phyloP scores from a whole-genome alignment of 768 basidiomycete species.

The Boletus tylopilopsis region DNA sequence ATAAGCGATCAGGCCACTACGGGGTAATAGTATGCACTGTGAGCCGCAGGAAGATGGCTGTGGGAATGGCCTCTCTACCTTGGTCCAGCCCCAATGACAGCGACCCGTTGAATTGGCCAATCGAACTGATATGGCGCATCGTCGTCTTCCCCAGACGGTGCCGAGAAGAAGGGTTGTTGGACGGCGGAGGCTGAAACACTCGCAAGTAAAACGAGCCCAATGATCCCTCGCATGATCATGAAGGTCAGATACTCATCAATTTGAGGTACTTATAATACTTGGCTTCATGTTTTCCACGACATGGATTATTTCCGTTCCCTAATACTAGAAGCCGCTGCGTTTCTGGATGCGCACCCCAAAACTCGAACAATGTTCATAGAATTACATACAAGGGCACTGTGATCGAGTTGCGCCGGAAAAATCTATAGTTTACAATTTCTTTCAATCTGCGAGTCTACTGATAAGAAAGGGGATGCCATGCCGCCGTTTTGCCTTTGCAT shows the following conservation, averaged over 20 bases:
- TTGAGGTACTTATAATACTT: too few species aligned
- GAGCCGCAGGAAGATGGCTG: neutral
- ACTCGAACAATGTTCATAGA: neutral
- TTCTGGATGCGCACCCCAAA: too few species aligned
- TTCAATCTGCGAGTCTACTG: neutral
- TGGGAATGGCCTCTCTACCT: neutral
- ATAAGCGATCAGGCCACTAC: neutral
- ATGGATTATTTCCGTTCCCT: too few species aligned
- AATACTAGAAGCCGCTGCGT: too few species aligned
- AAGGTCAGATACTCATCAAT: too few species aligned
- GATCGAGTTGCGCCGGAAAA: neutral
- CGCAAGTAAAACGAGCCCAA: neutral
- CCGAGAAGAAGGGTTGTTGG: neutral
- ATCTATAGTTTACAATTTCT: constrained; percentile 4
- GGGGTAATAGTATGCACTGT: neutral
- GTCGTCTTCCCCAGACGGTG: neutral
- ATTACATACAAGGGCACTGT: constrained; percentile 8
- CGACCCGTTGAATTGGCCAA: constrained; percentile 4
- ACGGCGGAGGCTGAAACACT: neutral
- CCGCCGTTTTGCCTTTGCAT: neutral
- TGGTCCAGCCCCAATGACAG: constrained; percentile 3
- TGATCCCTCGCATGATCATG: neutral
- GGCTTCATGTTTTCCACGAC: too few species aligned
- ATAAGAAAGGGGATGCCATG: neutral
- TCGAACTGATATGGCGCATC: constrained; percentile 2